Evolutionary conservation across 2,329 filamentous ascomycete genomes (phyloP).

Genomic region (Botrytis medusae): DNA sequence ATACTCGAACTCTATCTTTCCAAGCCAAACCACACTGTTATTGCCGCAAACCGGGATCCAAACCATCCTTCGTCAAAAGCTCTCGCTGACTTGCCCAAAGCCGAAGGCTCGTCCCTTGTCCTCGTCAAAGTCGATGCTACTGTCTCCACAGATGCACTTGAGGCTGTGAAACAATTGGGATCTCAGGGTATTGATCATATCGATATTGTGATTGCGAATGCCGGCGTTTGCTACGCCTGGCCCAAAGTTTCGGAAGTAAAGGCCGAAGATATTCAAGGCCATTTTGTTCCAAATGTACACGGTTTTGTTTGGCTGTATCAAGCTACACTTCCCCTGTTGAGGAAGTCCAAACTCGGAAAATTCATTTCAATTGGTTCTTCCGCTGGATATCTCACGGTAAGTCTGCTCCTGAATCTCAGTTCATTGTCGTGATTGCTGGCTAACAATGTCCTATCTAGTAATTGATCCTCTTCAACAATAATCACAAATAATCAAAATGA

Average conservation of each 20-base stretch:
- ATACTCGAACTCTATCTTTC: constrained; percentile 40
- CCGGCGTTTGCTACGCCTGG: constrained; percentile 38
- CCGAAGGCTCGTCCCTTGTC: constrained; percentile 41
- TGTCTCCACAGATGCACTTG: constrained; percentile 40
- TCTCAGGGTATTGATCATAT: neutral
- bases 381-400: neutral
- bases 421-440: neutral
- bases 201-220: constrained; percentile 49
- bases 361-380: neutral
- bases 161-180: constrained; percentile 40
- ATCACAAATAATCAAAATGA: no score
- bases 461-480: neutral
- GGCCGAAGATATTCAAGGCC: neutral
- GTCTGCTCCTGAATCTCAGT: neutral
- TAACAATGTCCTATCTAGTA: neutral
- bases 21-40: constrained; percentile 42
- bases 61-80: constrained; percentile 31
- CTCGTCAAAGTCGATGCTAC: constrained; percentile 47
- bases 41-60: constrained; percentile 43
- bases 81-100: constrained; percentile 34
- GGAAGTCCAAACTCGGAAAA: neutral
- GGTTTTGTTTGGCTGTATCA: neutral
- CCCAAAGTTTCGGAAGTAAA: neutral
- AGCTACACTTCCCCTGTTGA: neutral
- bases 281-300: neutral